Evolutionary conservation across 371 early-diverging fungal genomes (phyloP), one percentile per base, ranked within the genome.

Genomic region (Zopfochytrium polystomum): DNA sequence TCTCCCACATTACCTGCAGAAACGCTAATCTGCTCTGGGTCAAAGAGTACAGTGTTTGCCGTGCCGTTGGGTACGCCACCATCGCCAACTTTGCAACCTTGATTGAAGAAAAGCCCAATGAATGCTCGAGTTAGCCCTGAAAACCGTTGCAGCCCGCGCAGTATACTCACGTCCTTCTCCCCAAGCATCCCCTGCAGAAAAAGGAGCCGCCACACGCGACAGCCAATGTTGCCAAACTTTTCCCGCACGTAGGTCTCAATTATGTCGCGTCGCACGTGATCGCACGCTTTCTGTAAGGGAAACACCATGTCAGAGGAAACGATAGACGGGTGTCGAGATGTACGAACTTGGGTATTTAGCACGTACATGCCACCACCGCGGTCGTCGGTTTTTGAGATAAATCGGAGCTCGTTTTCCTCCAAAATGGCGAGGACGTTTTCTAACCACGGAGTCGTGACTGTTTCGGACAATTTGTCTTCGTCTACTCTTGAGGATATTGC

Each of bases 151-250:
- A 42, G n/a, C n/a, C n/a, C n/a, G n/a, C n/a, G n/a, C n/a, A n/a
- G n/a, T n/a, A n/a, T 11, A 18, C 63, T 57, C 29, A 82, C 79
- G 65, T 84, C 83, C 62, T 87, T 87, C 61, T 95, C 95, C 58
- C 91, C 91, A 60, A 93, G 71, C 73, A 90, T 90, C 38, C 88
- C 87, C 68, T 87, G 87, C 38, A 84, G 83, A 46, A 80, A 69
- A 67, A 95, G 66, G 51, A 93, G 80, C 35, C 89, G 73, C 67
- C 89, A 77, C 38, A 93, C 82, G 45, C 92, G 80, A 63, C 83
- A 72, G 47, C 85, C 83, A 7, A 84, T 80, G n/a, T 76, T 66
- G 32, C 95, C 94, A 70, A 82, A 87, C 56, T 85, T 80, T 38
- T 92, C 87, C 48, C 81, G 71, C 3, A 93, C 68, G 20, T 89